A percentile compares a stretch with the other conserved stretches of the same genome.
These are phyloP conservation scores for Apiospora rasikravindrae DNA, from an alignment of 2,329 filamentous ascomycete species.

Conservation along the genomic window DNA sequence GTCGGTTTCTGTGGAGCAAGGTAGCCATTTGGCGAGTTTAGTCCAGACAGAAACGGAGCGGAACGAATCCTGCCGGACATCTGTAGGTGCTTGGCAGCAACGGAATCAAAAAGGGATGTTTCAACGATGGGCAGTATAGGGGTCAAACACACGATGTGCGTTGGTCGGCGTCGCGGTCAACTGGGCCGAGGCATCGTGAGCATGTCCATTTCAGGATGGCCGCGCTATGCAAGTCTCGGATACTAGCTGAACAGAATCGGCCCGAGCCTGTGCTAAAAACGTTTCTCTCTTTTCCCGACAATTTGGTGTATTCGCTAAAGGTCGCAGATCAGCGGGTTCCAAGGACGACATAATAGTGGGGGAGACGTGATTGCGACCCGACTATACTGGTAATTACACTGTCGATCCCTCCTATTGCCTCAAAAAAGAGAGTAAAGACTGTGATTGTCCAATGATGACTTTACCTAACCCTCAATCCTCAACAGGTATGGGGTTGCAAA, in stretches of 20 bases:
- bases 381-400: background rate
- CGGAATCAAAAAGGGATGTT: background rate
- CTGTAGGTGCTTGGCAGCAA: background rate
- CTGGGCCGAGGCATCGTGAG: background rate
- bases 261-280: background rate
- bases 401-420: background rate
- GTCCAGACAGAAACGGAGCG: background rate
- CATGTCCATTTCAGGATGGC: background rate
- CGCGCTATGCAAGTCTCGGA: background rate
- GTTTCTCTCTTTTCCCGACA: background rate
- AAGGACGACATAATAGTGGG: background rate
- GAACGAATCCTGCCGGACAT: background rate
- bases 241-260: background rate
- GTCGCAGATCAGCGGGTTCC: background rate
- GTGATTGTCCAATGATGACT: background rate
- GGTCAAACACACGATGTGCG: too few species aligned
- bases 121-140: background rate
- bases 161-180: too few species aligned
- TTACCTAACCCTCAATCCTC: background rate
- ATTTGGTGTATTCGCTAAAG: background rate
- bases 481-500: background rate
- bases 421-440: background rate
- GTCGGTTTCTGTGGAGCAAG: background rate
- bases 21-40: background rate
- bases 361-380: background rate